Evolutionary conservation across 2,329 filamentous ascomycete species (phyloP), one percentile per base, ranked within the genome.

Genomic region (Nemania sp.): DNA sequence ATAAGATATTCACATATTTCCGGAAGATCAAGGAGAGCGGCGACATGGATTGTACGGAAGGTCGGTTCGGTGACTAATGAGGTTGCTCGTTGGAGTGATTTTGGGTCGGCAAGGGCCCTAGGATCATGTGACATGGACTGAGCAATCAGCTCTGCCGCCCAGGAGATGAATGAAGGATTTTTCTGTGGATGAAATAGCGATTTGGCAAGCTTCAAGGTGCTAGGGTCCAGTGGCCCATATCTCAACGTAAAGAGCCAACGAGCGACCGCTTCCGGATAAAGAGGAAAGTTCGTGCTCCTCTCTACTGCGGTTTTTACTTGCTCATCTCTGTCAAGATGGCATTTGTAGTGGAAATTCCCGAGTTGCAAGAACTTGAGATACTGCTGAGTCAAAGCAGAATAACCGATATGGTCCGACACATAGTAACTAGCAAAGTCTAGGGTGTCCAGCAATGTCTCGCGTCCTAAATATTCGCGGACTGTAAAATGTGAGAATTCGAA

Each of bases 401-500:
- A 34, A 39, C 44, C 34, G 1, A 15, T 30, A 0, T 46, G 20
- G 9, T 50, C 15, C 3, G 59, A 63, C 14, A 63, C 40, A 17
- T 55, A 12, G 28, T 56, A 63, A 2, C 26, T 14, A 5, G 43
- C 31, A 17, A 60, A 45, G 14, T 56, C 46, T 5, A 22, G 24
- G 9, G 34, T 22, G 8, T 15, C 22, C 1, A 54, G 46, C 15
- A 61, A 17, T 2, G 39, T 14, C 12, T 51, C 19, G 6, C 48
- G 43, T 8, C 49, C 23, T 12, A 63, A 41, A 15, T 61, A 64
- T 15, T 63, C 61, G 6, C 34, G 48, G 11, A 64, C 61, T 0
- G 62, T 57, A 19, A 60, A 62, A 44, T 63, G 62, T 0, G 62
- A 49, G 26, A 62, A 64, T 17, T 64, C 59, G 12, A 64, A 59